Conservation (phyloP, 129 eudicot genomes). For the Arctium minus region DNA sequence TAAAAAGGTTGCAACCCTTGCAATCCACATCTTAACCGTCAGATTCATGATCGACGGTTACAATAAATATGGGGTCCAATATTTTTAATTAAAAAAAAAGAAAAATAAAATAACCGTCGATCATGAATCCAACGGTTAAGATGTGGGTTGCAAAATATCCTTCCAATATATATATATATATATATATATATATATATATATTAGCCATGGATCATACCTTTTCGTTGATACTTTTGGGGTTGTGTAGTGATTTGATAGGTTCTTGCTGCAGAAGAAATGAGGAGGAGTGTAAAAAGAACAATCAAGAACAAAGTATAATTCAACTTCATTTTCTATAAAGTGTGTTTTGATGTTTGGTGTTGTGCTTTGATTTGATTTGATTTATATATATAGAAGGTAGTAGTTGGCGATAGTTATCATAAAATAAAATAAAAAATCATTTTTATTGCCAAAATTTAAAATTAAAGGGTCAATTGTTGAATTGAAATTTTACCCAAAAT, state of each 20-base stretch:
- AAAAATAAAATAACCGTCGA: too few relatives aligned
- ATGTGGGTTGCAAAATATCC: too few relatives aligned
- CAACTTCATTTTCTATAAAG: not conserved
- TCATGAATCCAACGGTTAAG: too few relatives aligned
- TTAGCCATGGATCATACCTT: not conserved
- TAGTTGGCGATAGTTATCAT: not conserved
- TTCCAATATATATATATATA: too few relatives aligned
- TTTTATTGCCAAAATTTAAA: not conserved
- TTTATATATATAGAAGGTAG: not conserved
- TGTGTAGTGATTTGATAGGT: not conserved
- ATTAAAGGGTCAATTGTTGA: not conserved
- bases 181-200: not conserved
- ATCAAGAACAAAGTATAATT: not conserved
- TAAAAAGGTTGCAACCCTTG: too few relatives aligned
- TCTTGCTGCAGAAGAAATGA: not conserved
- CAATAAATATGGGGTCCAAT: too few relatives aligned
- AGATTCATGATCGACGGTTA: too few relatives aligned
- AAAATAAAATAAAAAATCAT: not conserved
- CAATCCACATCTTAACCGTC: too few relatives aligned
- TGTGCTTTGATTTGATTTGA: not conserved
- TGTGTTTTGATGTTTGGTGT: not conserved
- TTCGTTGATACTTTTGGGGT: not conserved
- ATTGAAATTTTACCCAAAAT: not conserved
- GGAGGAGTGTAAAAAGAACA: not conserved
- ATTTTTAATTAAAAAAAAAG: too few relatives aligned